phyloP scores from a whole-genome alignment of 495 filamentous ascomycete species.

The Talaromyces borbonicus region DNA sequence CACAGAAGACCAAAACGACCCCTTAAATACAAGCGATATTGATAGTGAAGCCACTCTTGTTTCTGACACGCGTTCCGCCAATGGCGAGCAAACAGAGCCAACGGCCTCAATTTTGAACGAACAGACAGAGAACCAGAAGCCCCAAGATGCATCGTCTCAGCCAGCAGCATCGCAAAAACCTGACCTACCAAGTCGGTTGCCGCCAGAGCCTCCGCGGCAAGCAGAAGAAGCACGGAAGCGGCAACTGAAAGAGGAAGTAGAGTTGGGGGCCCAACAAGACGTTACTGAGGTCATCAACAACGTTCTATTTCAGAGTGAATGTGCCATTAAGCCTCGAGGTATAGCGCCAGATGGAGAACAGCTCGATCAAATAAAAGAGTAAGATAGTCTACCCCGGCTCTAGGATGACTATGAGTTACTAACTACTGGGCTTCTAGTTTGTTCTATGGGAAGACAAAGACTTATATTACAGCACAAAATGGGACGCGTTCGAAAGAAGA shows the following conservation, averaged over 20 bases:
- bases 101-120: too few species aligned
- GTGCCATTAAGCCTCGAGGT: conserved; percentile 61
- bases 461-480: conserved; percentile 38
- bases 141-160: conserved; percentile 7
- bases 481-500: conserved; percentile 43
- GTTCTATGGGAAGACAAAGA: conserved; percentile 50
- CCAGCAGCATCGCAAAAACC: conserved; percentile 11
- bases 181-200: conserved; percentile 23
- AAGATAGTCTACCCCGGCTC: conserved; percentile 12
- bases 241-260: conserved; percentile 43
- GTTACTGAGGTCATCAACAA: conserved; percentile 93
- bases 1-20: conserved; percentile 11
- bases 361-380: conserved; percentile 65
- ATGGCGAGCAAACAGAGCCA: too few species aligned
- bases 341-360: conserved; percentile 61
- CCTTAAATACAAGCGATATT: too few species aligned
- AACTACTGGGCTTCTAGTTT: conserved; percentile 25
- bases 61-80: too few species aligned
- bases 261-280: conserved; percentile 70
- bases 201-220: conserved; percentile 40
- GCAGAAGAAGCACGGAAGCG: conserved; percentile 25
- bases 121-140: too few species aligned
- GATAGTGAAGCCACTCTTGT: conserved; percentile 46
- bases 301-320: conserved; percentile 79
- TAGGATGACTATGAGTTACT: neutral